A percentile compares a stretch with the other conserved stretches of the same genome.
phyloP scores from a whole-genome alignment of 2,329 filamentous ascomycete species.

The Phaeosphaeriaceae sp. region DNA sequence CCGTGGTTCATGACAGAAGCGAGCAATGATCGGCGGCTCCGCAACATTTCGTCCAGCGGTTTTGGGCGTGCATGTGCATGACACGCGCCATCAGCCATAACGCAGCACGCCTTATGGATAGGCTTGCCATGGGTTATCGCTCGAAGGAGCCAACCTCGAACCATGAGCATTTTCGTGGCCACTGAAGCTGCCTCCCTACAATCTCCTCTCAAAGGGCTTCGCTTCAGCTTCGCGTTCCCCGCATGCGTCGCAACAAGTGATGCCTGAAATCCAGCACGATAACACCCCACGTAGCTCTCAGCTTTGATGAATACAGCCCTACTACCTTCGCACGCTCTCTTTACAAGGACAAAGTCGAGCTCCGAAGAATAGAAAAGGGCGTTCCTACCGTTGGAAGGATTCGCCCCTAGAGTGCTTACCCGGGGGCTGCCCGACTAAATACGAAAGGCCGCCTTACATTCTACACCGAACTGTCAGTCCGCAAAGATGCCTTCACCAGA shows the following conservation, averaged over 20 bases:
- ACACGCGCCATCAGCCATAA: conserved; percentile 22
- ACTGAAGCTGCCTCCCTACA: conserved; percentile 12
- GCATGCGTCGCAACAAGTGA: conserved; percentile 10
- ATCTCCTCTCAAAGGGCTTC: conserved; percentile 5
- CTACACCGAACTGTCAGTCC: not conserved
- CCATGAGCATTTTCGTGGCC: conserved; percentile 11
- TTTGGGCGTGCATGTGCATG: conserved; percentile 18
- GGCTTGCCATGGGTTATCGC: conserved; percentile 20
- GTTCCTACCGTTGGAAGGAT: not conserved
- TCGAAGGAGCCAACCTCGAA: conserved; percentile 19
- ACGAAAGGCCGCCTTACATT: not conserved
- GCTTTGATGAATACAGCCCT: not conserved
- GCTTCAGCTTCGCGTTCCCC: conserved; percentile 7
- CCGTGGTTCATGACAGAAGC: conserved; percentile 5
- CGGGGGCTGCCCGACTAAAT: conserved; percentile 1
- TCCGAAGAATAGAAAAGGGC: not conserved
- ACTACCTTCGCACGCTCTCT: not conserved
- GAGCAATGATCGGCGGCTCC: conserved; percentile 25
- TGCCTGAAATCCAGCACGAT: conserved; percentile 12
- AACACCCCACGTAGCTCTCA: not conserved
- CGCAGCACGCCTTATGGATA: conserved; percentile 28
- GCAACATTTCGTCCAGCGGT: conserved; percentile 38
- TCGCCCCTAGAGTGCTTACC: conserved; percentile 13
- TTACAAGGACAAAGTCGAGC: not conserved
- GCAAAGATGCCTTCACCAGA: conserved; percentile 38